Evolutionary conservation across 2,329 filamentous ascomycete genomes (phyloP).

Genomic region (Cryphonectria carpinicola): DNA sequence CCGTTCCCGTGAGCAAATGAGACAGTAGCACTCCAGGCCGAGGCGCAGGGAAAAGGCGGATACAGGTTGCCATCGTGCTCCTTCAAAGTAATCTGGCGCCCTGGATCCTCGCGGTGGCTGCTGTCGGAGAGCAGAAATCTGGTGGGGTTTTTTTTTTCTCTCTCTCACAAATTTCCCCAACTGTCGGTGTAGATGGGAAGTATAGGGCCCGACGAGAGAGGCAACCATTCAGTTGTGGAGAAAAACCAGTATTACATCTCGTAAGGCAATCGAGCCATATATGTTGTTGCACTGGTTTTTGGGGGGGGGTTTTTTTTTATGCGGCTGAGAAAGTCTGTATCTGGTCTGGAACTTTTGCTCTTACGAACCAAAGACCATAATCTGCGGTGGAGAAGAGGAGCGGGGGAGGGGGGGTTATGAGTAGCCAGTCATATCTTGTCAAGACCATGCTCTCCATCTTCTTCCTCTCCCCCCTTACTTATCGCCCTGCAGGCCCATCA

Average conservation of each 20-base stretch:
- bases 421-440: not conserved
- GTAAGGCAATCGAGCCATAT: not conserved
- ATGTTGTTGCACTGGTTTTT: not conserved
- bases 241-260: not conserved
- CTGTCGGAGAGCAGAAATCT: not conserved
- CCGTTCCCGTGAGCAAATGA: not conserved
- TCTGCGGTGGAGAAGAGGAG: not conserved
- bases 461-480: not conserved
- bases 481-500: conserved; percentile 10
- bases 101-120: not conserved
- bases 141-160: too few species aligned
- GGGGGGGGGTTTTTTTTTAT: too few species aligned
- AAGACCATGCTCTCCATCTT: not conserved
- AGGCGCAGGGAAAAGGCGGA: not conserved
- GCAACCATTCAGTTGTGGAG: not conserved
- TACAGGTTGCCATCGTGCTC: not conserved
- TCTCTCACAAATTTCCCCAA: not conserved
- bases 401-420: too few species aligned
- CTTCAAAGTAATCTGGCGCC: not conserved
- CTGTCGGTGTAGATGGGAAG: not conserved
- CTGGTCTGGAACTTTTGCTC: not conserved
- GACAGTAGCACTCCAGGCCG: not conserved
- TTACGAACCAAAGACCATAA: not conserved
- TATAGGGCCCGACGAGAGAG: not conserved
- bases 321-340: not conserved